phyloP scores from a whole-genome alignment of 2,329 filamentous ascomycete genomes.

The Periglandula ipomoeae region DNA sequence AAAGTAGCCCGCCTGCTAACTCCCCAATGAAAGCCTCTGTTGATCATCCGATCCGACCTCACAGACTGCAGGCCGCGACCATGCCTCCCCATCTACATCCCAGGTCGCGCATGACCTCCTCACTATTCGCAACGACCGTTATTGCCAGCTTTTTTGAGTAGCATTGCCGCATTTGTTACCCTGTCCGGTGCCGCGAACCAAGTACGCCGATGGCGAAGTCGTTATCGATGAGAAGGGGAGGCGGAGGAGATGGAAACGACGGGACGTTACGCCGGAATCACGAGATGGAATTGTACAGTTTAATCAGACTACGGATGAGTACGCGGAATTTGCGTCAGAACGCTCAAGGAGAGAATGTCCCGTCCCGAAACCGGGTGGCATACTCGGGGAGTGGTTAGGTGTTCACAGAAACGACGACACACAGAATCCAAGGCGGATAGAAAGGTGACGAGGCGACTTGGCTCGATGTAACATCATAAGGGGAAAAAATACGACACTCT shows the following conservation, averaged over 20 bases:
- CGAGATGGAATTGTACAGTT: slow-evolving; percentile 42
- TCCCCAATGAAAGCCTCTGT: neutral
- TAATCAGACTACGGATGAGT: slow-evolving; percentile 27
- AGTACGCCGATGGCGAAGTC: slow-evolving; percentile 61
- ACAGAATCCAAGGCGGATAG: slow-evolving; percentile 12
- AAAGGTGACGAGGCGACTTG: slow-evolving; percentile 14
- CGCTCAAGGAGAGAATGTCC: slow-evolving; percentile 67
- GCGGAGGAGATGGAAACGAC: slow-evolving; percentile 34
- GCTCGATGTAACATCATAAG: neutral
- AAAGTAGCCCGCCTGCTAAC: slow-evolving; percentile 5
- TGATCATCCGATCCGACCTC: slow-evolving; percentile 4
- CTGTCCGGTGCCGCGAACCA: slow-evolving; percentile 72
- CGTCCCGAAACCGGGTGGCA: slow-evolving; percentile 78
- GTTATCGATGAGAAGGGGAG: slow-evolving; percentile 36
- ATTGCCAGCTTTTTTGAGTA: slow-evolving; percentile 81
- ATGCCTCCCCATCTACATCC: slow-evolving; percentile 91
- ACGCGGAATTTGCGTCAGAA: slow-evolving; percentile 25
- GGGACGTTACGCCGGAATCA: slow-evolving; percentile 24
- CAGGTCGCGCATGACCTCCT: slow-evolving; percentile 84
- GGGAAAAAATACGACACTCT: too few species aligned
- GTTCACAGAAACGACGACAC: slow-evolving; percentile 39
- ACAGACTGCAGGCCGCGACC: slow-evolving; percentile 12
- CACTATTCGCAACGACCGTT: slow-evolving; percentile 89
- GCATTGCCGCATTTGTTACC: slow-evolving; percentile 83
- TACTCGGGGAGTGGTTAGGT: slow-evolving; percentile 67